These are phyloP conservation scores for Clarkia xantiana DNA, from an alignment of 345 rosid species.

Conservation along the genomic window DNA sequence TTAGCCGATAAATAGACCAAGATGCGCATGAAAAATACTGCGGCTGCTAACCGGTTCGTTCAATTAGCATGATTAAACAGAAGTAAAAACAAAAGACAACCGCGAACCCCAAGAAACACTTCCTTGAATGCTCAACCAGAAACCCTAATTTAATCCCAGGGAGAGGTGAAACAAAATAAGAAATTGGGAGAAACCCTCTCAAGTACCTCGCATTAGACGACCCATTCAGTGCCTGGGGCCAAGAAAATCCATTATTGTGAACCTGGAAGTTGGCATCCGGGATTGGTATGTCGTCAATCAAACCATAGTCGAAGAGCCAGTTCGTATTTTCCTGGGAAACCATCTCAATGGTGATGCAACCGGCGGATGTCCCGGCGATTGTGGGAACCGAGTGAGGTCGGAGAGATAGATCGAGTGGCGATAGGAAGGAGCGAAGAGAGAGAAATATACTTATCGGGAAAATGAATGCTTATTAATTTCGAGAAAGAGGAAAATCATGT, in stretches of 20 bases:
- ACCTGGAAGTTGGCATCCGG: slow-evolving; percentile 37
- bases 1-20: no score
- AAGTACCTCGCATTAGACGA: slow-evolving; percentile 46
- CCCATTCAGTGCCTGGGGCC: slow-evolving; percentile 48
- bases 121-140: background rate
- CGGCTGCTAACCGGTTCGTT: no score
- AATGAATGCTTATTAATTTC: no score
- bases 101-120: background rate
- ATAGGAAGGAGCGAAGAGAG: background rate
- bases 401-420: background rate
- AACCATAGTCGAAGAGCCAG: slow-evolving; percentile 42
- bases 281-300: slow-evolving; percentile 61
- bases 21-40: no score
- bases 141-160: background rate
- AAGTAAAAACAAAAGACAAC: background rate
- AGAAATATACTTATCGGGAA: background rate
- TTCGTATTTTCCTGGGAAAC: slow-evolving; percentile 52
- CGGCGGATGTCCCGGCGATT: background rate
- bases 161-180: background rate
- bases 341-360: slow-evolving; percentile 18
- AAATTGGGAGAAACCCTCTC: background rate
- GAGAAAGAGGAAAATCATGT: no score
- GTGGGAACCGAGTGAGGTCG: background rate
- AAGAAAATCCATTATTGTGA: slow-evolving; percentile 43
- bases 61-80: background rate